Conservation (phyloP, 1,284 basidiomycete species). For the Puccinia horiana region DNA sequence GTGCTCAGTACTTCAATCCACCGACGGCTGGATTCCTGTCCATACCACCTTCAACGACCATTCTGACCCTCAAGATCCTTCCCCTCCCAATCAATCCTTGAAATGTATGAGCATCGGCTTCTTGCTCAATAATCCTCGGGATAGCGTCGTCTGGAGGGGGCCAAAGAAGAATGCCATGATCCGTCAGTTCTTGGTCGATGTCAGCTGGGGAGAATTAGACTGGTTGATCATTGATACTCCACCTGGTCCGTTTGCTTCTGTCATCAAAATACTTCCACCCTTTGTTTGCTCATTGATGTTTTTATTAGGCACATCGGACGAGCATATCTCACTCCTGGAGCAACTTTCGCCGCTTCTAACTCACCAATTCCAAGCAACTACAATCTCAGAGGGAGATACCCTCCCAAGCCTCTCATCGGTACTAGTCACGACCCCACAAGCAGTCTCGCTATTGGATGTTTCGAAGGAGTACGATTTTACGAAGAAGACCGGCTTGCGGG, state of each 20-base stretch:
- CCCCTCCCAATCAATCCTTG: conserved; percentile 62
- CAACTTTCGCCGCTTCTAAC: conserved; percentile 70
- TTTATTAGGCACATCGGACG: conserved; percentile 79
- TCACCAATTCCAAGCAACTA: conserved; percentile 31
- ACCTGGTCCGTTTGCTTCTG: conserved; percentile 68
- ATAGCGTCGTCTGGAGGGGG: conserved; percentile 95
- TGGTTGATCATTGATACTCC: conserved; percentile 97
- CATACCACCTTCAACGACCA: conserved; percentile 62
- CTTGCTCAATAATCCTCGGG: conserved; percentile 80
- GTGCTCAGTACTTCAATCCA: conserved; percentile 81
- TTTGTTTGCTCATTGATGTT: background rate
- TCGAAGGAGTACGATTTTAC: conserved; percentile 90
- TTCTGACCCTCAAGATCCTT: conserved; percentile 36
- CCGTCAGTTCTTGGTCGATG: conserved; percentile 91
- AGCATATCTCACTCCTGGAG: conserved; percentile 92
- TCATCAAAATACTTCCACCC: background rate
- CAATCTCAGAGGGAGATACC: background rate
- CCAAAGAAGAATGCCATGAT: conserved; percentile 99
- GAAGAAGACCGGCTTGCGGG: conserved; percentile 71
- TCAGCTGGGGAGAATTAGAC: conserved; percentile 93
- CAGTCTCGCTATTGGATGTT: conserved; percentile 89
- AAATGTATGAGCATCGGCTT: conserved; percentile 98
- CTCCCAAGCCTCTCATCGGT: conserved; percentile 67
- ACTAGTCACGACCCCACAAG: conserved; percentile 96
- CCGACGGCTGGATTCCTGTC: conserved; percentile 96